phyloP scores from a whole-genome alignment of 805 yeast species.

The Candida stauntonica region DNA sequence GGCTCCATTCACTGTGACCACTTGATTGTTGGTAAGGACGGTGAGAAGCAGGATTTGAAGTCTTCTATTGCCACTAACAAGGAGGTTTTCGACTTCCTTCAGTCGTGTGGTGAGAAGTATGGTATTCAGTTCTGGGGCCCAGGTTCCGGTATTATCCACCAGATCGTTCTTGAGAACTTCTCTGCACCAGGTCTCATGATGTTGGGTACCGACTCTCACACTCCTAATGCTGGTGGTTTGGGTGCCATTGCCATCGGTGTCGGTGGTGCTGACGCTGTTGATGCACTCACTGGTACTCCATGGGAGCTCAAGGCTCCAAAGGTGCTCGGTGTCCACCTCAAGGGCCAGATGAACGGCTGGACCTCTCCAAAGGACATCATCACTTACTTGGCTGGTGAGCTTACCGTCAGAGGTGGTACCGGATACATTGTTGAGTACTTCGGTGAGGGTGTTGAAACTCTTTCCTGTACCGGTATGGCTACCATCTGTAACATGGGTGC shows the following conservation, averaged over 20 bases:
- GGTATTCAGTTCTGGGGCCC: constrained; percentile 99
- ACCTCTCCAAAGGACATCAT: constrained; percentile 96
- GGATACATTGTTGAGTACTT: constrained; percentile 95
- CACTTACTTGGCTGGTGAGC: constrained; percentile 82
- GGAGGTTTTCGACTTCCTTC: constrained; percentile 93
- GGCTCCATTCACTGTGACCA: constrained; percentile 98
- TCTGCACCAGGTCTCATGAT: constrained; percentile 96
- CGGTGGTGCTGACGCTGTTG: constrained; percentile 99
- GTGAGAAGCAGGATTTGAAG: constrained; percentile 79
- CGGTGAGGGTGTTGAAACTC: constrained; percentile 86
- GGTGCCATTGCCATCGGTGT: constrained; percentile 99
- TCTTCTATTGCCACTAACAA: constrained; percentile 81
- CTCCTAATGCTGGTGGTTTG: constrained; percentile 98
- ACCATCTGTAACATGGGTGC: constrained; percentile 99
- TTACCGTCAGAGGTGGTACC: constrained; percentile 97
- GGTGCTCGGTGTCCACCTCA: constrained; percentile 87
- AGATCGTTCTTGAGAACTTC: constrained; percentile 94
- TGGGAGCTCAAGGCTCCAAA: constrained; percentile 99
- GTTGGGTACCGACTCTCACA: constrained; percentile 98
- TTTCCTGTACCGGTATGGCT: constrained; percentile 98
- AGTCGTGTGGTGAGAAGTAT: constrained; percentile 88
- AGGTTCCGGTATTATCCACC: constrained; percentile 98
- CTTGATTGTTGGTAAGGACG: constrained; percentile 93
- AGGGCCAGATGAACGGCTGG: constrained; percentile 91
- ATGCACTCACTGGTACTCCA: constrained; percentile 93